Evolutionary conservation across 768 basidiomycete species (phyloP).

Genomic region (Chalciporus sphaerocephalus): DNA sequence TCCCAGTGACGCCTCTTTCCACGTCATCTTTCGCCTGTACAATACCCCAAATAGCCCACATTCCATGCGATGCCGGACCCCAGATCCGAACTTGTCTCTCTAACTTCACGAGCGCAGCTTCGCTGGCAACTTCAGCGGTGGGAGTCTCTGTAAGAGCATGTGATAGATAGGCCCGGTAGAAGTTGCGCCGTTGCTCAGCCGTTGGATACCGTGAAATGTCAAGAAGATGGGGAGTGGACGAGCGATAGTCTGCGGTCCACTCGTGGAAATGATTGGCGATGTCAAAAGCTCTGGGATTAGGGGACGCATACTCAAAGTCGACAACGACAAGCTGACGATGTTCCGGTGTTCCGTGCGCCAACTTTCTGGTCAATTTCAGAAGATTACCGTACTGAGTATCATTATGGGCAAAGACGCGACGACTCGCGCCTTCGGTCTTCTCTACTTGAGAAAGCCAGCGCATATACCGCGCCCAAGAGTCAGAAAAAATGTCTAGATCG

Average conservation of each 20-base stretch:
- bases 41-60: slow-evolving; percentile 95
- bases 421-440: slow-evolving; percentile 52
- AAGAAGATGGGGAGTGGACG: slow-evolving; percentile 61
- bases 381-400: slow-evolving; percentile 96
- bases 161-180: slow-evolving; percentile 78
- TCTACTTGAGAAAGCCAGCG: slow-evolving; percentile 65
- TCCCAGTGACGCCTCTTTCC: slow-evolving; percentile 42
- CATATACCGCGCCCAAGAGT: slow-evolving; percentile 65
- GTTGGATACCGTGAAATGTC: slow-evolving; percentile 68
- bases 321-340: slow-evolving; percentile 92
- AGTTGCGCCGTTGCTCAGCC: slow-evolving; percentile 66
- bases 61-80: slow-evolving; percentile 86
- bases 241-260: slow-evolving; percentile 92
- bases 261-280: slow-evolving; percentile 97
- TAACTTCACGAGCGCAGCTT: slow-evolving; percentile 50
- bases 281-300: slow-evolving; percentile 91
- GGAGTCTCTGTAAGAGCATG: slow-evolving; percentile 33
- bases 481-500: slow-evolving; percentile 59
- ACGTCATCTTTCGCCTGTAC: slow-evolving; percentile 82
- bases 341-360: slow-evolving; percentile 54
- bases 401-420: slow-evolving; percentile 83
- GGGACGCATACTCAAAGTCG: slow-evolving; percentile 95
- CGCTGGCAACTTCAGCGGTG: slow-evolving; percentile 27
- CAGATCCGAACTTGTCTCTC: slow-evolving; percentile 81
- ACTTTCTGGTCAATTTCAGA: slow-evolving; percentile 54